These are phyloP conservation scores for Fusarium nisikadoi DNA, from an alignment of 2,329 filamentous ascomycete species.

Conservation along the genomic window DNA sequence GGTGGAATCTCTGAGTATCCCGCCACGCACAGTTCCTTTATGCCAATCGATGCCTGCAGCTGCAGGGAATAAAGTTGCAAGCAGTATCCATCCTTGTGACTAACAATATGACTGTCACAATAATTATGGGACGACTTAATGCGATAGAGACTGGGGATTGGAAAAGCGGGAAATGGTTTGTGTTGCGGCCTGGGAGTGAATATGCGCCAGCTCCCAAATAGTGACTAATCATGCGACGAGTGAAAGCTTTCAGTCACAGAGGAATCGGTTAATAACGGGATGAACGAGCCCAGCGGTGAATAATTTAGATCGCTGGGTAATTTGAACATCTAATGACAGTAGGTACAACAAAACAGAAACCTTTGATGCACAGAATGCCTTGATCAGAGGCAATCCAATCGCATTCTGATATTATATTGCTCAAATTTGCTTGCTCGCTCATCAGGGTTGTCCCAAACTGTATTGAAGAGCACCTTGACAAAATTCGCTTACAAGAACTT, in stretches of 20 bases:
- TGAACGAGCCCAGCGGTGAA: accelerated
- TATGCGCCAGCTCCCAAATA: accelerated
- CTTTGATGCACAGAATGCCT: accelerated
- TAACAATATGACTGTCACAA: accelerated
- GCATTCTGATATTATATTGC: accelerated
- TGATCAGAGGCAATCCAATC: not conserved
- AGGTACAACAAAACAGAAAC: not conserved
- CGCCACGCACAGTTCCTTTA: accelerated
- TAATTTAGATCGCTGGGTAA: accelerated
- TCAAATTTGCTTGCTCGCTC: too few relatives aligned
- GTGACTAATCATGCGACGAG: not conserved
- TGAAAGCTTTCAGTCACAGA: not conserved
- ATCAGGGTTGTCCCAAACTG: not conserved
- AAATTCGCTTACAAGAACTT: not conserved
- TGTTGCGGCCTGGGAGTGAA: too few relatives aligned
- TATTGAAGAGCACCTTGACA: not conserved
- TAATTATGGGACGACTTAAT: accelerated
- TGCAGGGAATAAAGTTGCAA: not conserved
- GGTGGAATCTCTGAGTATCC: not conserved
- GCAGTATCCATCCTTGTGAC: accelerated
- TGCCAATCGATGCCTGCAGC: too few relatives aligned
- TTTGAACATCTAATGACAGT: accelerated
- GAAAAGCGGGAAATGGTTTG: accelerated
- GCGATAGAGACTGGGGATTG: accelerated
- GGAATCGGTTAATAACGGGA: accelerated